Evolutionary conservation across 345 rosid genomes (phyloP).

Genomic region (Eucalyptus regnans): DNA sequence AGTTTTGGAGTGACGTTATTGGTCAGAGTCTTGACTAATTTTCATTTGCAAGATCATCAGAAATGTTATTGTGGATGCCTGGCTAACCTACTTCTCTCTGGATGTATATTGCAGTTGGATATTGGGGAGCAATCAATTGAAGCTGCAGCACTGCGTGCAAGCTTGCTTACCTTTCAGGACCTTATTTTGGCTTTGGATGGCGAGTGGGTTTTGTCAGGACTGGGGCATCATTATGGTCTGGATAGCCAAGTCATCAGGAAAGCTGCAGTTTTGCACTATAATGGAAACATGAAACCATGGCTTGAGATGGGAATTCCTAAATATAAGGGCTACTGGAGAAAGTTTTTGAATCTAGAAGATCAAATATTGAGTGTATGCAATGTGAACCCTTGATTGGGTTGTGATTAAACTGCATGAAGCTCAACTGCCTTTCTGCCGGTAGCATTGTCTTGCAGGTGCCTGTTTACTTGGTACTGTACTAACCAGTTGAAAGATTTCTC

Average conservation of each 20-base stretch:
- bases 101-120: constrained; percentile 20
- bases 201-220: constrained; percentile 64
- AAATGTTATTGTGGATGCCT: neutral
- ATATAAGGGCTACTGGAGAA: constrained; percentile 64
- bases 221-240: constrained; percentile 65
- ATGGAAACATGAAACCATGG: constrained; percentile 99
- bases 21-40: neutral
- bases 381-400: constrained; percentile 38
- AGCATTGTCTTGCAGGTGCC: neutral
- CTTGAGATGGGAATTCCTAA: constrained; percentile 84
- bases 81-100: neutral
- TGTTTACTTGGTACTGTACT: neutral
- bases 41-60: neutral
- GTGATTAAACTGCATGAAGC: neutral
- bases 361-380: constrained; percentile 71
- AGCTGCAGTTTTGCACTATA: constrained; percentile 76
- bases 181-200: constrained; percentile 48
- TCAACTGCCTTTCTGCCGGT: neutral
- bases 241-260: constrained; percentile 25
- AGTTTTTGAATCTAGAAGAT: constrained; percentile 53
- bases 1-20: neutral
- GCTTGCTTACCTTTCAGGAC: constrained; percentile 72
- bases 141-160: constrained; percentile 50
- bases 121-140: constrained; percentile 28
- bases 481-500: neutral